Conservation (phyloP, 208 protist genomes). For the Histomonas meleagridis region DNA sequence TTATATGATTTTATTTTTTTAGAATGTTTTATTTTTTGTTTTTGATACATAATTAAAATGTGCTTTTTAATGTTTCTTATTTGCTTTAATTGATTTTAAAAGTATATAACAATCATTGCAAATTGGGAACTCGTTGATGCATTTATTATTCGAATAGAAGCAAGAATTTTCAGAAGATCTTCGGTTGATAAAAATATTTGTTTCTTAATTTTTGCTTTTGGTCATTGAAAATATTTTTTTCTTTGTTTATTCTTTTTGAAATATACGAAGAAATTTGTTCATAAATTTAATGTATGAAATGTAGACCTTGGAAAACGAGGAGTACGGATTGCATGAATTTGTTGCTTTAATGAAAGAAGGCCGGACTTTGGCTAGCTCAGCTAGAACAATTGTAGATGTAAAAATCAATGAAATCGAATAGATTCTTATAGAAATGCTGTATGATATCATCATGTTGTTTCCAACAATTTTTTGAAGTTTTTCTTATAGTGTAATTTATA, state of each 20-base stretch:
- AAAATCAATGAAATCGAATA: too few species aligned
- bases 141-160: not conserved
- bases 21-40: not conserved
- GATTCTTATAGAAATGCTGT: too few species aligned
- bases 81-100: not conserved
- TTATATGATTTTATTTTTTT: not conserved
- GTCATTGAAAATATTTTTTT: not conserved
- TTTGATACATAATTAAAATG: not conserved
- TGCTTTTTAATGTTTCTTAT: not conserved
- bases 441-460: too few species aligned
- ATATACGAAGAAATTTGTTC: not conserved
- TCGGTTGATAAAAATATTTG: not conserved
- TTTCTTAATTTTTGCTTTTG: not conserved
- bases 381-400: too few species aligned
- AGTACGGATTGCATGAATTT: not conserved
- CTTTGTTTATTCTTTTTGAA: not conserved
- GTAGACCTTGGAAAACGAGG: not conserved
- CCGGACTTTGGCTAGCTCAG: too few species aligned
- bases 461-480: too few species aligned
- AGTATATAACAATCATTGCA: not conserved
- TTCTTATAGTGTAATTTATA: too few species aligned
- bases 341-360: not conserved
- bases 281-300: not conserved
- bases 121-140: not conserved
- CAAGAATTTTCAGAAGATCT: not conserved